Evolutionary conservation across 1,139 yeast species (phyloP), one percentile per base, ranked within the genome.

Genomic region (Blastobotrys indianensis): DNA sequence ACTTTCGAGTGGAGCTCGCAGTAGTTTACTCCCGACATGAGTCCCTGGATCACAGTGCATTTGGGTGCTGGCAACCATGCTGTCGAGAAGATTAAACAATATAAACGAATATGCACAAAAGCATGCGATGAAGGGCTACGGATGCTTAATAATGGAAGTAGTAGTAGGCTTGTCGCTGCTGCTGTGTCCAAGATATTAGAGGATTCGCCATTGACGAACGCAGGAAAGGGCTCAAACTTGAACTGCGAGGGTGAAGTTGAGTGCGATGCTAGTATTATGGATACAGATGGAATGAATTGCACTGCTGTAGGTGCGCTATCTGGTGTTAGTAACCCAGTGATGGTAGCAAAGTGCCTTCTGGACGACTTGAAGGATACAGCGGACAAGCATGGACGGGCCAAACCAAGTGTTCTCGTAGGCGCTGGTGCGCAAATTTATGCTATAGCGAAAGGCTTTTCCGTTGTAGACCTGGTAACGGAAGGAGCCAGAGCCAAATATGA

Each of bases 221-320:
- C 82, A 2, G 85, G 84, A 0, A 62, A 56, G 43, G 84, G 84
- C 1, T 73, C 82, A 1, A 74, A 77, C 13, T 61, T 78, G 45
- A 74, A 75, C 50, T 48, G 63, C 9, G 49, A 58, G 2, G 82
- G 82, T 0, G 48, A 60, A 3, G 79, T 77, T 0, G 77, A 74
- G 49, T 76, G 81, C 53, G 85, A 79, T 58, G 75, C 78, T 1
- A 54, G 63, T 1, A 49, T 69, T 10, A 57, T 66, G 52, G 51
- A 54, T 33, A 52, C 53, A 4, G 30, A 30, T 16, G 28, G 41
- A 23, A 35, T 48, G 51, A 41, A 39, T 6, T 49, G 51, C 32
- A 34, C 54, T 48, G 57, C 61, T 3, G 69, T 68, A 1, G 72
- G 70, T 0, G 60, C 66, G 6, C 51, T 65, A 4, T 47, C 54